Conservation (phyloP, 2,329 filamentous ascomycete species). For the Alternaria metachromatica region DNA sequence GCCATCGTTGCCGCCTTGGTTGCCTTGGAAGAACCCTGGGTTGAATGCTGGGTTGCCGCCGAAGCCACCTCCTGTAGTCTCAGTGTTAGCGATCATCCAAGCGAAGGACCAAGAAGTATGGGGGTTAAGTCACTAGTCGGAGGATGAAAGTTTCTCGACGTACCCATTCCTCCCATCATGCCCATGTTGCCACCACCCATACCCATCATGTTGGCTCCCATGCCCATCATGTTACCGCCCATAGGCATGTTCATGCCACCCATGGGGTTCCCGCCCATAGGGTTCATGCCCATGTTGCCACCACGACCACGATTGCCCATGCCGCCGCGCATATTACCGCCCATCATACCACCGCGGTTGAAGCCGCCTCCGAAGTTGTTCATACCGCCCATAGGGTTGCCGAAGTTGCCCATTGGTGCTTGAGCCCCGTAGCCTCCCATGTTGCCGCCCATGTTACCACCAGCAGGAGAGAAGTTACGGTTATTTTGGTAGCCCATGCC, state of each 20-base stretch:
- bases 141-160: constrained; percentile 15
- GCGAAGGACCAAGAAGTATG: background rate
- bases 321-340: constrained; percentile 53
- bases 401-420: constrained; percentile 56
- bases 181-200: constrained; percentile 40
- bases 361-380: constrained; percentile 49
- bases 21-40: constrained; percentile 70
- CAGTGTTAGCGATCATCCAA: constrained; percentile 14
- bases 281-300: constrained; percentile 45
- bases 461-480: constrained; percentile 46
- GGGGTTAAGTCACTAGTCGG: constrained; percentile 4
- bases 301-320: constrained; percentile 52
- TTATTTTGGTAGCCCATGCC: constrained; percentile 45
- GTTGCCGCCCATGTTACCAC: constrained; percentile 47
- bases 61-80: constrained; percentile 58
- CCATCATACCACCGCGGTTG: constrained; percentile 53
- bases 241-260: constrained; percentile 50
- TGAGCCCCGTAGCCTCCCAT: constrained; percentile 56
- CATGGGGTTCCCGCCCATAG: constrained; percentile 47
- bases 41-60: constrained; percentile 73
- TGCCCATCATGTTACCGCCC: constrained; percentile 49
- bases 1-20: constrained; percentile 61
- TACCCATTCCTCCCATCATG: constrained; percentile 46
- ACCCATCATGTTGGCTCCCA: constrained; percentile 47
- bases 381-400: constrained; percentile 43